These are phyloP conservation scores for Medicago ruthenica DNA, from an alignment of 306 rosid genomes.

Conservation along the genomic window DNA sequence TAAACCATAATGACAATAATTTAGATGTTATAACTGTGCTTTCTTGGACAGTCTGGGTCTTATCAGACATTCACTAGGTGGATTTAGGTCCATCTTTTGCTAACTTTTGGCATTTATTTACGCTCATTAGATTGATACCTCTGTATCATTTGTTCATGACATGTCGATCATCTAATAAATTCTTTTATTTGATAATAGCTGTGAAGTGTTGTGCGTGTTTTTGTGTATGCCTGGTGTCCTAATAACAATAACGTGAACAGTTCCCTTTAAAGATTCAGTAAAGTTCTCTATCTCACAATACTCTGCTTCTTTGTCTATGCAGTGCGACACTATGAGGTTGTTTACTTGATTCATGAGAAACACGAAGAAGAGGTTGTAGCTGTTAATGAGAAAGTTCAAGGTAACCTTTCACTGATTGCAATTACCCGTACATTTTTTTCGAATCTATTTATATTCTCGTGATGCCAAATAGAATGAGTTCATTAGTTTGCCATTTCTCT, in stretches of 20 bases:
- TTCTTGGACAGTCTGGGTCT: background rate
- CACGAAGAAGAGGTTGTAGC: conserved; percentile 73
- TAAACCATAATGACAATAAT: background rate
- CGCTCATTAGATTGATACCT: background rate
- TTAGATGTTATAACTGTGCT: background rate
- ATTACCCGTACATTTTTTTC: background rate
- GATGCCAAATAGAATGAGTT: conserved; percentile 49
- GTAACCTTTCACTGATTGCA: conserved; percentile 42
- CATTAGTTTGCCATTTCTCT: conserved; percentile 34
- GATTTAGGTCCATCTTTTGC: background rate
- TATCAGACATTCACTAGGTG: background rate
- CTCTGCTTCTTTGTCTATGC: conserved; percentile 36
- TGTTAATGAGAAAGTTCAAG: conserved; percentile 80
- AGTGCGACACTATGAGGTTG: conserved; percentile 95
- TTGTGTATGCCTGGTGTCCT: background rate
- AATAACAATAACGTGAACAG: background rate
- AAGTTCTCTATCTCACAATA: conserved; percentile 37
- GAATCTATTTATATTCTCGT: background rate
- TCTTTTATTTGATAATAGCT: background rate
- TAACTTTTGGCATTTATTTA: background rate
- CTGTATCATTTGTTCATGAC: background rate
- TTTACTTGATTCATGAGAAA: conserved; percentile 86
- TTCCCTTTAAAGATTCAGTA: conserved; percentile 2
- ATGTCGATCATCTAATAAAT: background rate
- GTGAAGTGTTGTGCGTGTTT: background rate